Conservation (phyloP, 495 filamentous ascomycete genomes). For the Xylaria curta region DNA sequence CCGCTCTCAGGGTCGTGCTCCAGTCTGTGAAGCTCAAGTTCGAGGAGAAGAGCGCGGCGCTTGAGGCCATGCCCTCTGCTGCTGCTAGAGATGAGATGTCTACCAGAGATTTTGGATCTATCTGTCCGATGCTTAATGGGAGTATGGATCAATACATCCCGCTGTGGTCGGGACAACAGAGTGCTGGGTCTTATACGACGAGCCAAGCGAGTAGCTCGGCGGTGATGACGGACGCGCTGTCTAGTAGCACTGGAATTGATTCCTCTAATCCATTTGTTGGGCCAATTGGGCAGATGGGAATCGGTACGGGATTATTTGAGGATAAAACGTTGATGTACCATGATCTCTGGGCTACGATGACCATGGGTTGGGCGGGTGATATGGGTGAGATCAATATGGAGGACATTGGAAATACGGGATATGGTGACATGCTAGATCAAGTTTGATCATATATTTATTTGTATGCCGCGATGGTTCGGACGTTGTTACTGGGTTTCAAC, state of each 20-base stretch:
- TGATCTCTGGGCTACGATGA: slow-evolving; percentile 47
- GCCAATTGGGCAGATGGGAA: slow-evolving; percentile 14
- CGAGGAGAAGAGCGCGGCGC: slow-evolving; percentile 40
- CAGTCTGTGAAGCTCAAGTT: slow-evolving; percentile 48
- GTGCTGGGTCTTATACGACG: slow-evolving; percentile 25
- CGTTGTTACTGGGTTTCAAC: not conserved
- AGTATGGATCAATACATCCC: slow-evolving; percentile 49
- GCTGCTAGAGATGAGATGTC: slow-evolving; percentile 3
- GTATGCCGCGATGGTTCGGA: not conserved
- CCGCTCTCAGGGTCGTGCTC: slow-evolving; percentile 49
- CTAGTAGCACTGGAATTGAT: not conserved
- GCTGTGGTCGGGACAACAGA: slow-evolving; percentile 46
- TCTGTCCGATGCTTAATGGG: slow-evolving; percentile 56
- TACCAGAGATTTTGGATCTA: slow-evolving; percentile 14
- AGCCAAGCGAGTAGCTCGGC: slow-evolving; percentile 23
- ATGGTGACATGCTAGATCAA: slow-evolving; percentile 11
- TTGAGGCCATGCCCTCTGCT: slow-evolving; percentile 32
- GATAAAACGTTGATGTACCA: slow-evolving; percentile 33
- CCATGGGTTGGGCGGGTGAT: slow-evolving; percentile 41
- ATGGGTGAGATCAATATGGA: slow-evolving; percentile 26
- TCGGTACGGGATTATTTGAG: not conserved
- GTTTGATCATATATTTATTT: slow-evolving; percentile 2
- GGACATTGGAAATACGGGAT: slow-evolving; percentile 12
- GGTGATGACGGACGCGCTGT: not conserved
- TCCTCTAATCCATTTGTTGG: slow-evolving; percentile 5